Conservation (phyloP, 139 green algal genomes). For the Picochlorum costavermella region DNA sequence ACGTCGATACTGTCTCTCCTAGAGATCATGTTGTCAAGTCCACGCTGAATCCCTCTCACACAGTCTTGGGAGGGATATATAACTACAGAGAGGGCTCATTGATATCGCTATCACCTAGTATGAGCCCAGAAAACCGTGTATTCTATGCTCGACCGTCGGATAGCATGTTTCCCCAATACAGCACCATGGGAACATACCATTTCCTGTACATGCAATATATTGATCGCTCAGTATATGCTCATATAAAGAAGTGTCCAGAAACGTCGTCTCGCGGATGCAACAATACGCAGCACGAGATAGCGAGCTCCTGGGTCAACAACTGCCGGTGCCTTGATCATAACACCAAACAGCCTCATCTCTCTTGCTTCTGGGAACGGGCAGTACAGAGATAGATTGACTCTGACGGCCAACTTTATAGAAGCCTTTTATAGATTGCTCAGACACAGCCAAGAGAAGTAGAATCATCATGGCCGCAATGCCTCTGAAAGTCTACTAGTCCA, state of each 20-base stretch:
- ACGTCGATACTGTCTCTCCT: too few species aligned
- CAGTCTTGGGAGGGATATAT: too few species aligned
- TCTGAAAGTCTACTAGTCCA: conserved; percentile 87
- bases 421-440: conserved; percentile 48
- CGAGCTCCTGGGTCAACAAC: conserved; percentile 37
- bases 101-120: conserved; percentile 12
- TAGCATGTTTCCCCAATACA: conserved; percentile 1
- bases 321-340: conserved; percentile 53
- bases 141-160: conserved; percentile 15
- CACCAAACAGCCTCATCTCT: conserved; percentile 37
- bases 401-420: conserved; percentile 68
- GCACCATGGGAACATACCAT: too few species aligned
- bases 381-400: conserved; percentile 27
- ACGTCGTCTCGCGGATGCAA: conserved; percentile 41
- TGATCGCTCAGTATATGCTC: too few species aligned
- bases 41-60: too few species aligned
- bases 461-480: conserved; percentile 47
- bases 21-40: too few species aligned
- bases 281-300: conserved; percentile 40
- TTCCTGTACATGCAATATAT: too few species aligned
- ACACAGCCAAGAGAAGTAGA: conserved; percentile 70
- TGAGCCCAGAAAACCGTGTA: conserved; percentile 9
- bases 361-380: conserved; percentile 64
- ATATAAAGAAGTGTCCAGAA: conserved; percentile 30
- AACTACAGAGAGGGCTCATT: neutral